A percentile compares a stretch with the other conserved stretches of the same genome.
These are phyloP conservation scores for Letharia columbiana DNA, from an alignment of 495 filamentous ascomycete species.

Conservation along the genomic window DNA sequence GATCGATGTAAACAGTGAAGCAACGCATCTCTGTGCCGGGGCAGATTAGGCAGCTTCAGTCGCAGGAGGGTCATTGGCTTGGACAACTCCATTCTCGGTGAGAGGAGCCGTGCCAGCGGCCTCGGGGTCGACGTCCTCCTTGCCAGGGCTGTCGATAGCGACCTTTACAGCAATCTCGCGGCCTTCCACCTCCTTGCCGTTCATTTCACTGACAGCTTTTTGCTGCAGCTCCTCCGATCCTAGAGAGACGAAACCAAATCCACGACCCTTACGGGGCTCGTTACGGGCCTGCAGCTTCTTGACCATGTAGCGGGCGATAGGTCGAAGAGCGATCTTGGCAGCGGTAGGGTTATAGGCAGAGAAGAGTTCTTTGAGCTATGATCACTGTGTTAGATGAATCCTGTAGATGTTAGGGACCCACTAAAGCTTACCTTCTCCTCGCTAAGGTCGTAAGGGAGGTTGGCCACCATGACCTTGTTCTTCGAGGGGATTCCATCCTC, in stretches of 20 bases:
- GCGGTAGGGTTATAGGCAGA: constrained; percentile 76
- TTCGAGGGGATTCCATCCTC: constrained; percentile 97
- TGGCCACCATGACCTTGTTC: constrained; percentile 99
- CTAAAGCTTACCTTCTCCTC: constrained; percentile 75
- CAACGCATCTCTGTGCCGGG: constrained; percentile 21
- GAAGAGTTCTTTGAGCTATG: constrained; percentile 94
- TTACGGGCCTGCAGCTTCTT: constrained; percentile 97
- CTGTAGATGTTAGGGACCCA: not conserved
- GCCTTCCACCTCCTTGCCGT: constrained; percentile 95
- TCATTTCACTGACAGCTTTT: constrained; percentile 96
- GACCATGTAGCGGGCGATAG: constrained; percentile 99
- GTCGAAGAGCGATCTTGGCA: constrained; percentile 96
- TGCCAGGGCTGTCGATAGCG: constrained; percentile 97
- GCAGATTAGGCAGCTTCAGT: constrained; percentile 31
- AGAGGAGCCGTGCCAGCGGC: constrained; percentile 31
- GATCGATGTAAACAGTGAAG: constrained; percentile 2
- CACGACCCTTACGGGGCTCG: constrained; percentile 97
- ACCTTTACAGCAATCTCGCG: constrained; percentile 99
- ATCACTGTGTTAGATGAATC: constrained; percentile 34
- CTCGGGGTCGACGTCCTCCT: constrained; percentile 78
- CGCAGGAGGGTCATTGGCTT: constrained; percentile 36
- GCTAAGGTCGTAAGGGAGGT: constrained; percentile 92
- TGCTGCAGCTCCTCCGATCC: constrained; percentile 91
- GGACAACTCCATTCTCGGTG: constrained; percentile 34
- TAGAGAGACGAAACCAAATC: constrained; percentile 96